Percentiles rank a stretch among this genome's conserved stretches.
phyloP scores from a whole-genome alignment of 1,284 basidiomycete species.

The Leccinum holopus region DNA sequence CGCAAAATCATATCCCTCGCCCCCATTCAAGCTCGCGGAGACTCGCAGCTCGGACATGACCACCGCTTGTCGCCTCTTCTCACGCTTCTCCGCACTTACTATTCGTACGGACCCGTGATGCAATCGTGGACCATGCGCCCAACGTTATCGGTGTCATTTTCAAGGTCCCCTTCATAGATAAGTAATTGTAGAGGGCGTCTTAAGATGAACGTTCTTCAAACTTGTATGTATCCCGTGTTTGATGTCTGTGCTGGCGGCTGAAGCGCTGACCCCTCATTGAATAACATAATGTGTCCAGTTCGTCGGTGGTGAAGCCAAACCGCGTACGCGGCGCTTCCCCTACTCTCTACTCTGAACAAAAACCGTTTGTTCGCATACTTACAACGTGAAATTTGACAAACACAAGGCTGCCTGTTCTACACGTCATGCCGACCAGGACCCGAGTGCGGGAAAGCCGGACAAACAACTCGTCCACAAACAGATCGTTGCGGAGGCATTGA shows the following conservation, averaged over 20 bases:
- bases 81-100: slow-evolving; percentile 64
- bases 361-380: no score
- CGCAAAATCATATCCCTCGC: slow-evolving; percentile 27
- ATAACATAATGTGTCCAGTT: no score
- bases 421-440: no score
- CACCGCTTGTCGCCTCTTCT: slow-evolving; percentile 18
- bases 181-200: slow-evolving; percentile 64
- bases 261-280: neutral
- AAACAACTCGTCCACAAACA: no score
- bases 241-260: neutral
- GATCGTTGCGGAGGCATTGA: no score
- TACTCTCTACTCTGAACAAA: no score
- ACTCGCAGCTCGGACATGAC: neutral
- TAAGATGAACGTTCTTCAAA: slow-evolving; percentile 83
- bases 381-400: no score
- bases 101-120: slow-evolving; percentile 78
- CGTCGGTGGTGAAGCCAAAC: no score
- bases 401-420: no score
- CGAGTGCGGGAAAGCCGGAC: no score
- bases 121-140: slow-evolving; percentile 77
- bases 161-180: slow-evolving; percentile 62
- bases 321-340: no score
- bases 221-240: slow-evolving; percentile 48
- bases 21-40: slow-evolving; percentile 26
- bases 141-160: slow-evolving; percentile 61